These are phyloP conservation scores for Pseudocercospora vitis DNA, from an alignment of 2,329 filamentous ascomycete genomes.

Conservation along the genomic window DNA sequence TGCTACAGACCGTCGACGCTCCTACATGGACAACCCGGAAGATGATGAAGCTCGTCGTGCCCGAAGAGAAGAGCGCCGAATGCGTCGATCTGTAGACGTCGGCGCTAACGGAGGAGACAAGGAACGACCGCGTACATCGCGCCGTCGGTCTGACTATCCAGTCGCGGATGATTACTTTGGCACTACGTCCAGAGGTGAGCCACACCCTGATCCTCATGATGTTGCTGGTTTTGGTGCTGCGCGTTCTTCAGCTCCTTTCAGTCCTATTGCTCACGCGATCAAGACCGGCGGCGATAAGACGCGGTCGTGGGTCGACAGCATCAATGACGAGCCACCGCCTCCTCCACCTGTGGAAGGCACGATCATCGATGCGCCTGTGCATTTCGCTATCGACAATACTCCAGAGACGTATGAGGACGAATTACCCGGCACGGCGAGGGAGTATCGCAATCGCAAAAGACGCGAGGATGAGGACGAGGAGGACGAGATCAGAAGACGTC, in stretches of 20 bases:
- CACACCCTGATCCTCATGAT: constrained; percentile 19
- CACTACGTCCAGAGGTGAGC: constrained; percentile 41
- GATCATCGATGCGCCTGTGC: constrained; percentile 45
- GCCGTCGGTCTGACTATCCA: constrained; percentile 35
- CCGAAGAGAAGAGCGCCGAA: constrained; percentile 47
- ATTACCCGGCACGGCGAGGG: constrained; percentile 33
- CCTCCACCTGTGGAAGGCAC: constrained; percentile 49
- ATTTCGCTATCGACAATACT: constrained; percentile 31
- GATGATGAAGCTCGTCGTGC: constrained; percentile 40
- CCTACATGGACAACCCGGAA: constrained; percentile 31
- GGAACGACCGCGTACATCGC: constrained; percentile 33
- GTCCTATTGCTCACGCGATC: constrained; percentile 32
- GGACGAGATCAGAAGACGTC: constrained; percentile 22
- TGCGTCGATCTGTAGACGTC: constrained; percentile 42
- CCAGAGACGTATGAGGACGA: constrained; percentile 30
- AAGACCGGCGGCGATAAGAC: constrained; percentile 48
- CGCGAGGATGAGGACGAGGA: constrained; percentile 28
- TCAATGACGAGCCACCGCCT: constrained; percentile 48
- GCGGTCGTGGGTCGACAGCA: constrained; percentile 50
- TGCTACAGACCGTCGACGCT: constrained; percentile 30
- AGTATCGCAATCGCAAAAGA: constrained; percentile 32
- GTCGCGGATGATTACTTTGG: constrained; percentile 47
- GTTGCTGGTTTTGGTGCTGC: constrained; percentile 9
- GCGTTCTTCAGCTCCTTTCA: constrained; percentile 17
- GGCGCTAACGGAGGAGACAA: constrained; percentile 32